Base-by-base conservation (phyloP, 129 eudicot species). In the Tagetes erecta region DNA sequence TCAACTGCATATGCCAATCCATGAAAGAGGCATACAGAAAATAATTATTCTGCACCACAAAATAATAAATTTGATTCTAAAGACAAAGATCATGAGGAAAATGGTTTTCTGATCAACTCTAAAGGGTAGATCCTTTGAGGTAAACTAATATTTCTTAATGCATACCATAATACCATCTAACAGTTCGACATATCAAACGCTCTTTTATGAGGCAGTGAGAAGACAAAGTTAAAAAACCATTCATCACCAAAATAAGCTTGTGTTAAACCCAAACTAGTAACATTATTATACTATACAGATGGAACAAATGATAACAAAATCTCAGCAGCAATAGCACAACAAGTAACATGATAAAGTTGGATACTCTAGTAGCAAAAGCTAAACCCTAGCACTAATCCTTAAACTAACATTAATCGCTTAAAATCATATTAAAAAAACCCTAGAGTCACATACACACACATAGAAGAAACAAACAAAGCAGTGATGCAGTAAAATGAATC, bases 381-480 rank as follows among this genome's bases (percentile, higher is more conserved):
- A 69, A 76, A 30, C 44, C 67, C 45, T 67, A 56, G 44, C 36
- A 39, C 75, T 67, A 76, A 44, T 14, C 46, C 57, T 40, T 1
- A 67, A 41, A 11, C 11, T 33, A 30, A 33, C 7, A 20, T 20
- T 20, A 30, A 50, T 41, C n/a, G 2, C n/a, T 34, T 27, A 35
- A 4, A 14, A 9, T 1, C 35, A 47, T 3, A 38, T 0, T 8
- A 34, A 10, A n/a, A 3, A 72, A 68, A 65, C 71, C 67, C 76
- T 72, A 50, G 75, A n/a, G 69, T 37, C 34, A 36, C 7, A 60
- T 37, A 73, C 11, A 76, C 46, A 69, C 0, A 33, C 8, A 11
- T 2, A 3, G 2, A 8, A 11, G 8, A 33, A 30, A 33, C 0
- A 3, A 3, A 34, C 53, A 34, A 62, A 59, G 27, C 8, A 67